Evolutionary conservation across 2,329 filamentous ascomycete genomes (phyloP).

Genomic region (Fusarium sp.): DNA sequence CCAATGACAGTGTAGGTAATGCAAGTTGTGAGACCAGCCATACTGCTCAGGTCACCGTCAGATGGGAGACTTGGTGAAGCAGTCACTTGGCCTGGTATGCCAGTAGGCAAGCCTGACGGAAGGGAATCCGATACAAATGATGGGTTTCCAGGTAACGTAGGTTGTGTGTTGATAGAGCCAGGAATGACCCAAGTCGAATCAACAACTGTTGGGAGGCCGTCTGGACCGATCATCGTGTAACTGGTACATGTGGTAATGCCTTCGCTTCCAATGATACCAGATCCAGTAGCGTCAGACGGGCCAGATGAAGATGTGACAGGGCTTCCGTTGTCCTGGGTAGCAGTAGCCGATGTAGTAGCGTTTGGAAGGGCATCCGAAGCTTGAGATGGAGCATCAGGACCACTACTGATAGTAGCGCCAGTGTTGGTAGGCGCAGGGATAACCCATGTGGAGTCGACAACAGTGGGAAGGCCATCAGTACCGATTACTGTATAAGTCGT

Average conservation of each 20-base stretch:
- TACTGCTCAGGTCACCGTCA: not conserved
- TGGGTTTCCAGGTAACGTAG: constrained; percentile 30
- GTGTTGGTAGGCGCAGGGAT: constrained; percentile 42
- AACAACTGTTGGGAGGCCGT: constrained; percentile 46
- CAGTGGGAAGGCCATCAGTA: constrained; percentile 42
- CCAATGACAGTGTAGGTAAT: constrained; percentile 47
- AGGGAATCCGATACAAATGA: constrained; percentile 35
- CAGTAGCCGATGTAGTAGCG: constrained; percentile 21
- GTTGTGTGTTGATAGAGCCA: constrained; percentile 36
- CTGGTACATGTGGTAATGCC: constrained; percentile 41
- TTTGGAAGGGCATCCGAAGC: constrained; percentile 33
- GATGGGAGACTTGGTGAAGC: constrained; percentile 18
- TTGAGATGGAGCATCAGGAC: constrained; percentile 17
- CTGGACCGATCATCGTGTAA: constrained; percentile 39
- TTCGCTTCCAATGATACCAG: constrained; percentile 13
- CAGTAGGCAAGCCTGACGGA: constrained; percentile 42
- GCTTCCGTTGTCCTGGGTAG: constrained; percentile 16
- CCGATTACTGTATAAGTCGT: constrained; percentile 47
- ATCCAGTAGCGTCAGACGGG: constrained; percentile 12
- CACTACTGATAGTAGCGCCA: constrained; percentile 24
- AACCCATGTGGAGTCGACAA: constrained; percentile 50
- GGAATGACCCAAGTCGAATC: constrained; percentile 50
- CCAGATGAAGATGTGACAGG: constrained; percentile 14
- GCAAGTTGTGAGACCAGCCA: constrained; percentile 45
- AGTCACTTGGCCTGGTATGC: constrained; percentile 38